Percentiles rank a stretch among this genome's conserved stretches.
Evolutionary conservation across 192 early-diverging fungal genomes (phyloP).

Genomic region (Coemansia sp.): DNA sequence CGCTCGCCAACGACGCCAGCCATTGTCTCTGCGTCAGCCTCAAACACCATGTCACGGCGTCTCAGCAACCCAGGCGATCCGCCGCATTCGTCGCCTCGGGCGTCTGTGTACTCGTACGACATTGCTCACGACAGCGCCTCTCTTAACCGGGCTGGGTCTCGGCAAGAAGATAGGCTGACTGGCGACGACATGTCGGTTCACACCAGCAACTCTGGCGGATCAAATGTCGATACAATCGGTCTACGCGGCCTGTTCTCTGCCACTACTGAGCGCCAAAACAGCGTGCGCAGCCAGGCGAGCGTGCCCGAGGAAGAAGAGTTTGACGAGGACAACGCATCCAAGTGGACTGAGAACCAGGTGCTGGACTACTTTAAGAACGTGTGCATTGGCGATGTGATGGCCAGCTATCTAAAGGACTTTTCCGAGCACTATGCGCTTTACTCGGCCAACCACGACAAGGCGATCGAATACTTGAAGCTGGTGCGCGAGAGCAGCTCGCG

Average conservation of each 20-base stretch:
- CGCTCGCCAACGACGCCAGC: slow-evolving; percentile 26
- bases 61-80: slow-evolving; percentile 28
- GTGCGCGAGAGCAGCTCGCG: slow-evolving; percentile 52
- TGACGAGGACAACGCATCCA: slow-evolving; percentile 42
- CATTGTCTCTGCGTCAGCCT: slow-evolving; percentile 24
- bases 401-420: slow-evolving; percentile 54
- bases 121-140: slow-evolving; percentile 17
- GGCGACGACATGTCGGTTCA: slow-evolving; percentile 43
- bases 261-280: slow-evolving; percentile 24
- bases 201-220: slow-evolving; percentile 35
- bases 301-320: slow-evolving; percentile 16
- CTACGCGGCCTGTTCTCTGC: not conserved
- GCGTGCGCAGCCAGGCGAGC: slow-evolving; percentile 25
- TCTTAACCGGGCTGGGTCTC: slow-evolving; percentile 24
- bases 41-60: slow-evolving; percentile 40
- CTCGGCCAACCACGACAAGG: slow-evolving; percentile 55
- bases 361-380: slow-evolving; percentile 52
- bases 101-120: slow-evolving; percentile 30
- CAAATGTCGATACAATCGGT: slow-evolving; percentile 9
- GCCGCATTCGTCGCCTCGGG: slow-evolving; percentile 12
- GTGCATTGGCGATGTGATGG: slow-evolving; percentile 53
- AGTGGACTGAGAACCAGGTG: slow-evolving; percentile 48
- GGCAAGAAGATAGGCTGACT: slow-evolving; percentile 24
- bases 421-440: slow-evolving; percentile 53
- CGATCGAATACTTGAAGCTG: slow-evolving; percentile 51